These are phyloP conservation scores for Pelargonium cotyledonis DNA, from an alignment of 441 rosid genomes.

Conservation along the genomic window DNA sequence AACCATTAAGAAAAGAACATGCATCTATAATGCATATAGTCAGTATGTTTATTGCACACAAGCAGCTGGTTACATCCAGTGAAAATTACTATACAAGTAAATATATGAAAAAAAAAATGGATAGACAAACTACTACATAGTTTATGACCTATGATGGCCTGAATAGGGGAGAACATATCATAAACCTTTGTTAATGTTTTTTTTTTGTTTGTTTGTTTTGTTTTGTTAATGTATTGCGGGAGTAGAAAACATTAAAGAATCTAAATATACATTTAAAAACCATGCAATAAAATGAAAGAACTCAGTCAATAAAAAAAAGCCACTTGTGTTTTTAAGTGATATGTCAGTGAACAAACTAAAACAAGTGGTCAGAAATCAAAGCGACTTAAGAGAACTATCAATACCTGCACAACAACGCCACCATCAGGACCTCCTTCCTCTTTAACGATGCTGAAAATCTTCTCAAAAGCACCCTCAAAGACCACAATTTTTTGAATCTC, in stretches of 20 bases:
- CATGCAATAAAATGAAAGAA: neutral
- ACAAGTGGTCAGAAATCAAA: neutral
- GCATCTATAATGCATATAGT: too few relatives aligned
- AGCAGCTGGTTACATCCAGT: too few relatives aligned
- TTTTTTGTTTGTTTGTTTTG: too few relatives aligned
- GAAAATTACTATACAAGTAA: too few relatives aligned
- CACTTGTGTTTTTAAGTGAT: neutral
- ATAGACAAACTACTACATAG: too few relatives aligned
- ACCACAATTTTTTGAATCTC: conserved; percentile 98
- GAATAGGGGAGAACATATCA: too few relatives aligned
- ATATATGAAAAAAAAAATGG: too few relatives aligned
- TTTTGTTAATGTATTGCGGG: too few relatives aligned
- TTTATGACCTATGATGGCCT: too few relatives aligned
- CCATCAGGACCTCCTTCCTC: conserved; percentile 99
- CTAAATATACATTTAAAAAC: neutral
- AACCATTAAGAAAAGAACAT: too few relatives aligned
- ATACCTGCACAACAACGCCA: conserved; percentile 98
- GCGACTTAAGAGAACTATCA: conserved; percentile 8
- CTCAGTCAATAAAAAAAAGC: neutral
- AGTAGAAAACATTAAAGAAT: neutral
- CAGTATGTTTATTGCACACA: too few relatives aligned
- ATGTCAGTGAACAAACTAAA: conserved; percentile 9
- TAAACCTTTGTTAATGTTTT: too few relatives aligned
- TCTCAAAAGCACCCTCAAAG: conserved; percentile 97
- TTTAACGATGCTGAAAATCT: conserved; percentile 77